Evolutionary conservation across 2,329 filamentous ascomycete species (phyloP).

Genomic region (Fusarium euwallaceae): DNA sequence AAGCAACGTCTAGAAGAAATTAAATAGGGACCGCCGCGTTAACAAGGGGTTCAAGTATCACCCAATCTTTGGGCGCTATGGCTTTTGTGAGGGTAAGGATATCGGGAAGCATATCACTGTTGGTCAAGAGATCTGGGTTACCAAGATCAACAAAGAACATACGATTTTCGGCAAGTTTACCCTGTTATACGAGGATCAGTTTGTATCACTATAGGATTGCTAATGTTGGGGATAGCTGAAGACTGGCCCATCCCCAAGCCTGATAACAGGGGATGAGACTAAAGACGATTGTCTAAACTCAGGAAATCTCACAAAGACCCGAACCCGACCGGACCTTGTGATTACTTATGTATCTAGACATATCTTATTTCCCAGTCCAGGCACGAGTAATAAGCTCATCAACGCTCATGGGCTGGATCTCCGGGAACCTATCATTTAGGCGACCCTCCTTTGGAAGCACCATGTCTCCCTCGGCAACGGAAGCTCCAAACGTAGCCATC

Average conservation of each 20-base stretch:
- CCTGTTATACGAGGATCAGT: too few species aligned
- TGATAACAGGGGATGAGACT: not conserved
- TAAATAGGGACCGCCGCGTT: not conserved
- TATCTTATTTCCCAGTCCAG: not conserved
- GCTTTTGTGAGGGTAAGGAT: not conserved
- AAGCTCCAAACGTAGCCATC: not conserved
- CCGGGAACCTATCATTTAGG: not conserved
- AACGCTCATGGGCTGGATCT: not conserved
- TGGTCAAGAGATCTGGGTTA: not conserved
- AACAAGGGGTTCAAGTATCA: not conserved
- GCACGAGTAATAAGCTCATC: not conserved
- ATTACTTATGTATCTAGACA: not conserved
- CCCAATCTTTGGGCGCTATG: not conserved
- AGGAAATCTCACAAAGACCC: not conserved
- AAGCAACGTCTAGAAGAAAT: not conserved
- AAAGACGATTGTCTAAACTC: not conserved
- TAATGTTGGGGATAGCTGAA: not conserved
- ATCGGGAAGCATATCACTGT: not conserved
- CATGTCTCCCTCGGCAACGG: not conserved
- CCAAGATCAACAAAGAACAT: not conserved
- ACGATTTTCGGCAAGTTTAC: not conserved
- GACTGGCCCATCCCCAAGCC: not conserved
- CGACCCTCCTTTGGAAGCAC: not conserved
- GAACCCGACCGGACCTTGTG: not conserved
- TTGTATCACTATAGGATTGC: not conserved